Evolutionary conservation across 139 green algal genomes (phyloP), one percentile per base, ranked within the genome.

Genomic region (Edaphochlamys debaryana): DNA sequence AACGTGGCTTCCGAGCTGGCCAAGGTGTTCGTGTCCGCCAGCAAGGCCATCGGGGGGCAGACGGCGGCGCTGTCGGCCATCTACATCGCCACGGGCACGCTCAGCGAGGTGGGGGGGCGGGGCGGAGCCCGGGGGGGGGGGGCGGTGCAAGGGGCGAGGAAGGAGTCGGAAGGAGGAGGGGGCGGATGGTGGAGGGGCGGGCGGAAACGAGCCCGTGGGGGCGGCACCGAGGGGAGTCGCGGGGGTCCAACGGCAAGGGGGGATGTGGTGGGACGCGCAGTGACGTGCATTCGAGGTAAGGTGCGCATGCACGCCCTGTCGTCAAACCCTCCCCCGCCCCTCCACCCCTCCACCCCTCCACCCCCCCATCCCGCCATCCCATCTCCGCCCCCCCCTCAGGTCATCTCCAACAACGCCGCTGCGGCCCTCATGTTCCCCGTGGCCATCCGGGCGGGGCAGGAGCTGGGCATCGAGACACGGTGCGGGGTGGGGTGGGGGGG

Each of bases 101-200:
- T 95, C 40, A 92, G 87, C 4, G 92, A 93, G 83, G 67, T 95
- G 60, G 27, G 54, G n/a, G n/a, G n/a, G n/a, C n/a, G n/a, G n/a
- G 50, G 17, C 17, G 50, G 17, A 58, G 50, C 20, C 17, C 13
- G 81, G 50, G 20, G 50, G 17, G 50, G 50, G 50, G 20, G 20
- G 50, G 50, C 17, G 20, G 50, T 15, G 50, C 17, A 58, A 20
- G 50, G 17, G 50, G 50, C 17, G 17, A 20, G 50, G 50, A 15
- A 15, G 50, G 17, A 20, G 1, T 20, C 17, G 17, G n/a, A n/a
- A n/a, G n/a, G n/a, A n/a, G n/a, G n/a, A n/a, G n/a, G n/a, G n/a
- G n/a, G n/a, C n/a, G n/a, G n/a, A n/a, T n/a, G n/a, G n/a, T n/a
- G n/a, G n/a, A n/a, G n/a, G n/a, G n/a, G n/a, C n/a, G n/a, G n/a